A percentile compares a stretch with the other conserved stretches of the same genome.
These are phyloP conservation scores for Harringtonia aguacate DNA, from an alignment of 2,329 filamentous ascomycete genomes.

Conservation along the genomic window DNA sequence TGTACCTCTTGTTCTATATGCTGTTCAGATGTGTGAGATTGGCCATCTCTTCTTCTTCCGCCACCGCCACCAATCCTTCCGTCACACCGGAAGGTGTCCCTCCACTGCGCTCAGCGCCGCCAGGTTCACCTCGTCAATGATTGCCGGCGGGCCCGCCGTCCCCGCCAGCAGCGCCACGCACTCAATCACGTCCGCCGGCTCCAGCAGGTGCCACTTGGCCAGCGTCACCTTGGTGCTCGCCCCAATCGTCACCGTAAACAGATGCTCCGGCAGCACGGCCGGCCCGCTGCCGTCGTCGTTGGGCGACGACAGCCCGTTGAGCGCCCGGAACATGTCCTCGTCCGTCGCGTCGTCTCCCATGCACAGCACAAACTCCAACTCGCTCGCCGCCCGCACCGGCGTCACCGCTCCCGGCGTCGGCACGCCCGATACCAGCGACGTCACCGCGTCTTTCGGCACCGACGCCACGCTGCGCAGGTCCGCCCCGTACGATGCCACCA, in stretches of 20 bases:
- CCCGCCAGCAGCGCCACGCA: constrained; percentile 45
- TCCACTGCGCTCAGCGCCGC: constrained; percentile 43
- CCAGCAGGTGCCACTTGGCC: constrained; percentile 80
- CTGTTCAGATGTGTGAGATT: no score
- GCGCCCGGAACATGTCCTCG: constrained; percentile 88
- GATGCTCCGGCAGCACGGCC: constrained; percentile 50
- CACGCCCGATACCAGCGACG: not conserved
- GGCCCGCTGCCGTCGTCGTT: constrained; percentile 26
- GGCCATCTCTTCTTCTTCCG: no score
- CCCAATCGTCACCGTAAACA: constrained; percentile 88
- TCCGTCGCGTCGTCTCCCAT: constrained; percentile 94
- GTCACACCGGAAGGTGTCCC: constrained; percentile 32
- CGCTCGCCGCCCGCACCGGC: constrained; percentile 22
- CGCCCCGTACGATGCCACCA: constrained; percentile 63
- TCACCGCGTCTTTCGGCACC: constrained; percentile 8
- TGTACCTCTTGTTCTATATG: no score
- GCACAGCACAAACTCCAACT: constrained; percentile 80
- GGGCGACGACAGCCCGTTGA: constrained; percentile 44
- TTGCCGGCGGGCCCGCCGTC: constrained; percentile 21
- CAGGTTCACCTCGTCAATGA: constrained; percentile 43
- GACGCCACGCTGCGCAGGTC: constrained; percentile 20
- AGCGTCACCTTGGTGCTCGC: constrained; percentile 86
- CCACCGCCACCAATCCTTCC: no score
- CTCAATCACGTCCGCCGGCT: constrained; percentile 80
- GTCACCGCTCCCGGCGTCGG: constrained; percentile 26